These are phyloP conservation scores for Ogataea thermomethanolica DNA, from an alignment of 805 yeast species.

Conservation along the genomic window DNA sequence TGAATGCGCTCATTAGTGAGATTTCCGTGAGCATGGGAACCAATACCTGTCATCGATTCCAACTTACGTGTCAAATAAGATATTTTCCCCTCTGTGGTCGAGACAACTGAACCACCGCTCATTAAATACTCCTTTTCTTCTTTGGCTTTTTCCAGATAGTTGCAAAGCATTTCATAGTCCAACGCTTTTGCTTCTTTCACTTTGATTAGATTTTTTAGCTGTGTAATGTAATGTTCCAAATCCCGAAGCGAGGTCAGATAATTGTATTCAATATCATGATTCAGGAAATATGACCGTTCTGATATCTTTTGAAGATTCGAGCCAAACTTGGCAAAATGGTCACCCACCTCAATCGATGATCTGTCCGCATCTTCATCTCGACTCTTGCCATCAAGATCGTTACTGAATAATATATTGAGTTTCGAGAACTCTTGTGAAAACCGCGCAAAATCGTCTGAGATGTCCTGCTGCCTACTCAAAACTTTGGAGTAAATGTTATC, in stretches of 20 bases:
- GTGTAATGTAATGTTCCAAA: slow-evolving; percentile 72
- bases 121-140: slow-evolving; percentile 48
- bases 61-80: slow-evolving; percentile 43
- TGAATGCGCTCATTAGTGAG: slow-evolving; percentile 42
- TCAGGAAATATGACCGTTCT: slow-evolving; percentile 26
- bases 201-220: slow-evolving; percentile 66
- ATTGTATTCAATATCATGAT: slow-evolving; percentile 63
- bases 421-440: slow-evolving; percentile 68
- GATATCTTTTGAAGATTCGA: slow-evolving; percentile 39
- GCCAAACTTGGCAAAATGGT: slow-evolving; percentile 34
- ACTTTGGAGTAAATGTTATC: slow-evolving; percentile 76
- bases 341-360: slow-evolving; percentile 25
- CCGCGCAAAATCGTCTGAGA: slow-evolving; percentile 68
- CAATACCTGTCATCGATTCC: slow-evolving; percentile 42
- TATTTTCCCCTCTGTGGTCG: slow-evolving; percentile 35
- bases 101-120: slow-evolving; percentile 35
- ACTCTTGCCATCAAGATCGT: slow-evolving; percentile 33
- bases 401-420: slow-evolving; percentile 42
- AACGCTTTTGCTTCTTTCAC: slow-evolving; percentile 87
- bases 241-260: slow-evolving; percentile 82
- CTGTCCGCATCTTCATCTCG: slow-evolving; percentile 21
- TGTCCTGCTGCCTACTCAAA: slow-evolving; percentile 65
- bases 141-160: slow-evolving; percentile 69
- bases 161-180: slow-evolving; percentile 82
- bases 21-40: slow-evolving; percentile 39